These are phyloP conservation scores for Coemansia javaensis DNA, from an alignment of 192 early-diverging fungal genomes.

Conservation along the genomic window DNA sequence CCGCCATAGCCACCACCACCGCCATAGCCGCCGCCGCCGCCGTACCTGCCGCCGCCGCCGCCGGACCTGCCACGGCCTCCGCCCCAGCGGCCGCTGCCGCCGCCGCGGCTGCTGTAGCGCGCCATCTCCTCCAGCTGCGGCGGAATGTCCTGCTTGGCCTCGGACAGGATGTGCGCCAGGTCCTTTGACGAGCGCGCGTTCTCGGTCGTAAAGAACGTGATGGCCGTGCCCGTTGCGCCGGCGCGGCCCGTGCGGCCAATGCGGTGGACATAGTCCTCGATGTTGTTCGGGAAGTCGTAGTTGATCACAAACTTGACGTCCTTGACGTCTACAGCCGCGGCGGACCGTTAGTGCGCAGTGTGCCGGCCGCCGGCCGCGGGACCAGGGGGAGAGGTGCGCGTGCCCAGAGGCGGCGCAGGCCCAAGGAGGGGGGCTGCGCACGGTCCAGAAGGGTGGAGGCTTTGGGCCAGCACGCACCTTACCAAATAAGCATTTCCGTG, in stretches of 20 bases:
- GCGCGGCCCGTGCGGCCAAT: slow-evolving; percentile 97
- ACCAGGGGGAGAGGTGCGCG: too few species aligned
- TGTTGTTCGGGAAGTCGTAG: slow-evolving; percentile 88
- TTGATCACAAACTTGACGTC: slow-evolving; percentile 98
- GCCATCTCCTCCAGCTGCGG: slow-evolving; percentile 70
- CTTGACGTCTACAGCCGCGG: slow-evolving; percentile 65
- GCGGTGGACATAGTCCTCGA: slow-evolving; percentile 87
- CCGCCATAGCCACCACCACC: slow-evolving; percentile 20
- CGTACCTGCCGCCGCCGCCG: slow-evolving; percentile 29
- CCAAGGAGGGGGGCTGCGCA: too few species aligned
- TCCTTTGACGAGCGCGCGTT: slow-evolving; percentile 81
- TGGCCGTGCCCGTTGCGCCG: slow-evolving; percentile 79
- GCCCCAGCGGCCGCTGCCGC: slow-evolving; percentile 52
- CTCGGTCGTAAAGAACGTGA: slow-evolving; percentile 90
- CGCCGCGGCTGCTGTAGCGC: slow-evolving; percentile 53
- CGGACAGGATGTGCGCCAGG: slow-evolving; percentile 78
- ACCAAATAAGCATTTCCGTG: slow-evolving; percentile 2
- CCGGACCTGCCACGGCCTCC: slow-evolving; percentile 48
- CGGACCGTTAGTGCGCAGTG: background rate
- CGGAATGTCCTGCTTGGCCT: slow-evolving; percentile 88
- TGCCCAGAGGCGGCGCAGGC: too few species aligned
- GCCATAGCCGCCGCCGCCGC: slow-evolving; percentile 10
- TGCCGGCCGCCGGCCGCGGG: too few species aligned
- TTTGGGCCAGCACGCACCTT: slow-evolving; percentile 9
- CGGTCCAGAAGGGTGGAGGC: too few species aligned